Conservation (phyloP, 495 filamentous ascomycete species). For the Platismatia glauca region DNA sequence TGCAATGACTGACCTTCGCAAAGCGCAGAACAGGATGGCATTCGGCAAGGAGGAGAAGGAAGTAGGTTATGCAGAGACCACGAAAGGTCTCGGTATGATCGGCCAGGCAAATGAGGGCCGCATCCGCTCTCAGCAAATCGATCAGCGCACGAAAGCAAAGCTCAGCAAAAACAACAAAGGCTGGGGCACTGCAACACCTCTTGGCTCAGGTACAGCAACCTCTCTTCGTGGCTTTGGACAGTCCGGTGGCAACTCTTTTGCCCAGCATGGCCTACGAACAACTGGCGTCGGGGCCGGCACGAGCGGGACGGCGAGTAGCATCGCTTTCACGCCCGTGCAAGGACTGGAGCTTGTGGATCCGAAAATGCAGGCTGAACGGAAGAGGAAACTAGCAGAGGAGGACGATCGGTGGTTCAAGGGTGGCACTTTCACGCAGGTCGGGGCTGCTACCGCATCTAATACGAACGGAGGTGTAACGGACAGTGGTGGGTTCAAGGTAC, state of each 20-base stretch:
- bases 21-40: slow-evolving; percentile 91
- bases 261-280: slow-evolving; percentile 61
- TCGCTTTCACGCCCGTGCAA: slow-evolving; percentile 91
- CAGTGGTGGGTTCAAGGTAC: slow-evolving; percentile 46
- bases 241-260: slow-evolving; percentile 49
- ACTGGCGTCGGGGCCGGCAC: slow-evolving; percentile 62
- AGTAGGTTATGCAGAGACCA: slow-evolving; percentile 85
- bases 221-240: slow-evolving; percentile 71
- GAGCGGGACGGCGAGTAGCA: slow-evolving; percentile 71
- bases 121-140: slow-evolving; percentile 79
- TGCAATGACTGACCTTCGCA: slow-evolving; percentile 93
- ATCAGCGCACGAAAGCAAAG: slow-evolving; percentile 85
- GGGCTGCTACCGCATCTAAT: slow-evolving; percentile 31
- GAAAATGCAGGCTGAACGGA: slow-evolving; percentile 72
- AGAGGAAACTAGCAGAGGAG: slow-evolving; percentile 81
- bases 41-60: slow-evolving; percentile 96
- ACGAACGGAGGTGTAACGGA: slow-evolving; percentile 49
- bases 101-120: slow-evolving; percentile 79
- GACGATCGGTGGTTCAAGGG: slow-evolving; percentile 94
- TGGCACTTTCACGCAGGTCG: slow-evolving; percentile 89
- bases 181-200: slow-evolving; percentile 71
- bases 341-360: slow-evolving; percentile 94
- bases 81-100: slow-evolving; percentile 89
- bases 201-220: slow-evolving; percentile 54
- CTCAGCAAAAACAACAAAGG: slow-evolving; percentile 92